These are phyloP conservation scores for Russula olivacea DNA, from an alignment of 768 basidiomycete species.

Conservation along the genomic window DNA sequence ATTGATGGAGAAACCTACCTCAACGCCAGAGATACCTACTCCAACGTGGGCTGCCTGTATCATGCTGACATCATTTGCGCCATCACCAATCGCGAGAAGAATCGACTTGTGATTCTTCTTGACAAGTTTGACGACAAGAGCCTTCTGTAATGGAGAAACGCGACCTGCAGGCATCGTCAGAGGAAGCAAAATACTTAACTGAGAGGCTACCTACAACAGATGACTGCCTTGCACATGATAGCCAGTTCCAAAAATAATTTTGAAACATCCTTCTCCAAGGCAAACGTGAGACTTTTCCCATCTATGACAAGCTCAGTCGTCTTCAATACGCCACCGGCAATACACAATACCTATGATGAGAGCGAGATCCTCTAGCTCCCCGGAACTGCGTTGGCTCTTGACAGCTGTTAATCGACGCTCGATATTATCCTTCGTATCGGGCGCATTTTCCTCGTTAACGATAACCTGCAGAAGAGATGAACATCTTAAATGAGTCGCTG, in stretches of 20 bases:
- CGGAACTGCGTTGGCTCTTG: conserved; percentile 84
- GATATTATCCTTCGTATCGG: conserved; percentile 80
- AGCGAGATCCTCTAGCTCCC: conserved; percentile 92
- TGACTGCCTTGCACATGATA: conserved; percentile 96
- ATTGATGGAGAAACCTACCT: conserved; percentile 42
- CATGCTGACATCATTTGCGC: conserved; percentile 99
- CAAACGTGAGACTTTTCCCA: conserved; percentile 90
- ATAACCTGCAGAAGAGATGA: conserved; percentile 56
- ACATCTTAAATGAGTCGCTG: background rate
- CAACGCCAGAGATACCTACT: conserved; percentile 95
- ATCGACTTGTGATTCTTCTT: conserved; percentile 94
- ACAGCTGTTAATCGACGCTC: conserved; percentile 86
- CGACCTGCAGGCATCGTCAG: conserved; percentile 52
- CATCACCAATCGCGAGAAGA: conserved; percentile 94
- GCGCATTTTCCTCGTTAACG: conserved; percentile 82
- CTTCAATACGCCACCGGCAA: background rate
- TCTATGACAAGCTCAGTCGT: conserved; percentile 43
- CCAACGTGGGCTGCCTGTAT: conserved; percentile 98
- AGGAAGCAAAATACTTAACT: background rate
- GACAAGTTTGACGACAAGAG: conserved; percentile 96
- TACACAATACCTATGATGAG: conserved; percentile 74
- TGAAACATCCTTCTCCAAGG: conserved; percentile 88
- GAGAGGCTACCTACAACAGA: conserved; percentile 71
- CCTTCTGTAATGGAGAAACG: conserved; percentile 96
- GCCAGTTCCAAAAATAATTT: conserved; percentile 91